These are phyloP conservation scores for Planoprotostelium fungivorum DNA, from an alignment of 78 protist species.

Conservation along the genomic window DNA sequence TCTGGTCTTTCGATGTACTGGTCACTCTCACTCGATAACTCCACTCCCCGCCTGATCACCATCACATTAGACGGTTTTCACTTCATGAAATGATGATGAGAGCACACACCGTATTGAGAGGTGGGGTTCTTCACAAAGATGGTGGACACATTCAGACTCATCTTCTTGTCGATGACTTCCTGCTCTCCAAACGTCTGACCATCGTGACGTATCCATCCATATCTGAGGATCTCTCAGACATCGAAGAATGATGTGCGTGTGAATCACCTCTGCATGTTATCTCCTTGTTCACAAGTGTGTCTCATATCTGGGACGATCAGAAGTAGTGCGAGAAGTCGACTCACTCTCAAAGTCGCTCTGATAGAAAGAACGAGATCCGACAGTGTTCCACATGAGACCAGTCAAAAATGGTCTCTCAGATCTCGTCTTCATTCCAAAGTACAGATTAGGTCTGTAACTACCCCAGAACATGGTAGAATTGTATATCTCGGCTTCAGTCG, in stretches of 20 bases:
- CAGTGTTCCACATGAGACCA: conserved; percentile 45
- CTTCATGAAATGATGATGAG: background rate
- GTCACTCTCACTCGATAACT: background rate
- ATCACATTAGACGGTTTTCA: background rate
- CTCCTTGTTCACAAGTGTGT: background rate
- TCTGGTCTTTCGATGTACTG: background rate
- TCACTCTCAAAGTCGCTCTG: conserved; percentile 10
- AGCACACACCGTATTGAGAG: background rate
- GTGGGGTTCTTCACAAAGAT: conserved; percentile 32
- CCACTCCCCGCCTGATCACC: background rate
- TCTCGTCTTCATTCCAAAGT: conserved; percentile 37
- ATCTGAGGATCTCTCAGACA: conserved; percentile 2
- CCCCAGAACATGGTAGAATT: conserved; percentile 55
- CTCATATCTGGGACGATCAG: background rate
- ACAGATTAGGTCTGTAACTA: conserved; percentile 48
- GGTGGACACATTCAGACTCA: conserved; percentile 22
- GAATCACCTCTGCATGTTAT: background rate
- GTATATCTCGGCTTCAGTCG: background rate
- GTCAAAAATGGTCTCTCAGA: conserved; percentile 22
- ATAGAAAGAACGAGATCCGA: conserved; percentile 8
- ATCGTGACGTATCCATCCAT: conserved; percentile 46
- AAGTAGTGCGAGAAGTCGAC: background rate
- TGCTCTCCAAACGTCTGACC: conserved; percentile 53
- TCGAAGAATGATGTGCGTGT: background rate
- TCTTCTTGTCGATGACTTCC: conserved; percentile 25